These are phyloP conservation scores for Starmerella cellae DNA, from an alignment of 805 yeast genomes.

Conservation along the genomic window DNA sequence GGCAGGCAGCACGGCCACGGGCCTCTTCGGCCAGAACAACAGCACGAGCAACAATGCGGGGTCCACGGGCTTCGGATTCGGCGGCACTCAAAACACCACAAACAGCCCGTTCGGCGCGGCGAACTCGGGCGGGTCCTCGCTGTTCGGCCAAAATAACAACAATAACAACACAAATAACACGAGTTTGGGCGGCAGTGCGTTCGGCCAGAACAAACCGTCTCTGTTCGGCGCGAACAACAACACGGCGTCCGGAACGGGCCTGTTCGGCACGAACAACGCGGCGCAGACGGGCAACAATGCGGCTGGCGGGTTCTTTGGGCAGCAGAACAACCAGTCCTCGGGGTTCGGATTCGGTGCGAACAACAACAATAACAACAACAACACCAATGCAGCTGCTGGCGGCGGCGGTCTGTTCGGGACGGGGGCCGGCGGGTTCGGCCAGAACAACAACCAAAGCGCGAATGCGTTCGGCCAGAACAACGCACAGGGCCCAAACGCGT, in stretches of 20 bases:
- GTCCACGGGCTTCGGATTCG: not conserved
- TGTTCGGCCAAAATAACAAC: slow-evolving; percentile 22
- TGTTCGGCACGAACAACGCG: slow-evolving; percentile 10
- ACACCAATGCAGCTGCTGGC: slow-evolving; percentile 2
- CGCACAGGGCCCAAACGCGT: not conserved
- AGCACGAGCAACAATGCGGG: not conserved
- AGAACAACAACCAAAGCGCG: slow-evolving; percentile 5
- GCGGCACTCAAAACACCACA: slow-evolving; percentile 1
- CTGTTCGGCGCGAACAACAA: slow-evolving; percentile 1
- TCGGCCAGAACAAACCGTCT: slow-evolving; percentile 2
- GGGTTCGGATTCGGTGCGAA: slow-evolving; percentile 8
- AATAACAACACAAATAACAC: slow-evolving; percentile 21
- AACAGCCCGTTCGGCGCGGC: not conserved
- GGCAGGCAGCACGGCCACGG: not conserved
- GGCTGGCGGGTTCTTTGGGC: slow-evolving; percentile 18
- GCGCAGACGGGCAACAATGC: not conserved
- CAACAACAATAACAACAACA: slow-evolving; percentile 2
- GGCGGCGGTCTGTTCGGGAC: slow-evolving; percentile 29
- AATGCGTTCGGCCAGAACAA: not conserved
- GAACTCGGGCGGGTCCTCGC: slow-evolving; percentile 22
- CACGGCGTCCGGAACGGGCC: slow-evolving; percentile 2
- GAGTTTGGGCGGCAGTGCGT: slow-evolving; percentile 1
- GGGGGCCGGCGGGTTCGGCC: slow-evolving; percentile 8
- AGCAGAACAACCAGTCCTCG: not conserved
- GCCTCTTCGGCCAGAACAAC: slow-evolving; percentile 5